phyloP scores from a whole-genome alignment of 768 basidiomycete species.

The Trametes cinnabarina region DNA sequence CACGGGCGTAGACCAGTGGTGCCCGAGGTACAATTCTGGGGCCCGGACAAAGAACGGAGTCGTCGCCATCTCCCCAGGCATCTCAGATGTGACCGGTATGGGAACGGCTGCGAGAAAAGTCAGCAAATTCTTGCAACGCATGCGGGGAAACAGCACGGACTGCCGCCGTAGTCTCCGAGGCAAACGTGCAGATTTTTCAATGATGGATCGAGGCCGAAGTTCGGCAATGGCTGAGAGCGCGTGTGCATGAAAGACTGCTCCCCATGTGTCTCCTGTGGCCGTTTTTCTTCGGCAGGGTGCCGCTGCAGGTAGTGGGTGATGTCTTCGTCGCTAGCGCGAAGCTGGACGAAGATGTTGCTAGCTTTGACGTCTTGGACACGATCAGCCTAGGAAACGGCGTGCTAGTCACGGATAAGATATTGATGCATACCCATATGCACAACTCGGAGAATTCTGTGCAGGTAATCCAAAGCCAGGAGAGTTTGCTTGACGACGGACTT shows the following conservation, averaged over 20 bases:
- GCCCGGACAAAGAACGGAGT: background rate
- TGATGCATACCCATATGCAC: background rate
- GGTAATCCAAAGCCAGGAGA: background rate
- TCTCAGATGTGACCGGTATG: too few relatives aligned
- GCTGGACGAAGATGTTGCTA: background rate
- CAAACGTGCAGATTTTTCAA: conserved; percentile 14
- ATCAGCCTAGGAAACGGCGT: background rate
- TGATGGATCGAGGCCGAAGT: conserved; percentile 6
- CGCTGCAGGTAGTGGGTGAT: background rate
- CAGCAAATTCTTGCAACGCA: too few relatives aligned
- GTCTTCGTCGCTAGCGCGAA: background rate
- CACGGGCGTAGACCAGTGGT: conserved; percentile 6
- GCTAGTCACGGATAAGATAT: background rate
- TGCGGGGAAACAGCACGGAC: too few relatives aligned
- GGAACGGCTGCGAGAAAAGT: too few relatives aligned
- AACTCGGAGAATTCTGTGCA: background rate
- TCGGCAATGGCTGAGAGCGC: conserved; percentile 21
- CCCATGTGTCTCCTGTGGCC: background rate
- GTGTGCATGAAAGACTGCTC: conserved; percentile 16
- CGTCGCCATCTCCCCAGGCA: too few relatives aligned
- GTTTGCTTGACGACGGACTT: background rate
- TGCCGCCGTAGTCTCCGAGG: conserved; percentile 13
- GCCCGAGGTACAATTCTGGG: conserved; percentile 14
- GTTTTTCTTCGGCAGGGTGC: conserved; percentile 5
- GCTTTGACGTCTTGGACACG: background rate